Conservation (phyloP, 345 rosid species). For the Ceriops zippeliana region DNA sequence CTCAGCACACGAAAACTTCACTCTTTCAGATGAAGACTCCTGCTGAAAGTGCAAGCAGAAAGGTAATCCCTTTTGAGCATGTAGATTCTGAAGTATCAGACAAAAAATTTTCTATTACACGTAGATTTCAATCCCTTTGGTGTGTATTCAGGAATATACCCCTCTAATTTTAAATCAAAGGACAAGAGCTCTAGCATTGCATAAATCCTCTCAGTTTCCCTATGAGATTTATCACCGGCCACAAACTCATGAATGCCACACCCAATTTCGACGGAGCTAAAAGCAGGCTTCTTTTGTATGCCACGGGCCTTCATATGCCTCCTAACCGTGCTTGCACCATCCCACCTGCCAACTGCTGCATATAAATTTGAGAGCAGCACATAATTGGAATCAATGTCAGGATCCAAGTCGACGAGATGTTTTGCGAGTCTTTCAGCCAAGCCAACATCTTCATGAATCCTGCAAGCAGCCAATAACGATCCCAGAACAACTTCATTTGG, state of each 20-base stretch:
- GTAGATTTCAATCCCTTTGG: neutral
- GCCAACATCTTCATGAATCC: constrained; percentile 41
- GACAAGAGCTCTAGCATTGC: constrained; percentile 47
- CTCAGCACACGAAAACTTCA: too few species aligned
- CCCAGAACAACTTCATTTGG: constrained; percentile 77
- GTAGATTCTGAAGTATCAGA: too few species aligned
- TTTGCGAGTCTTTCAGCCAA: constrained; percentile 57
- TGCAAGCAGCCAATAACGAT: constrained; percentile 72
- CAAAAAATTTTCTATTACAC: too few species aligned
- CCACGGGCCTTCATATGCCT: constrained; percentile 68
- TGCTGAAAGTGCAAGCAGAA: too few species aligned
- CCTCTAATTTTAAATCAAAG: constrained; percentile 31
- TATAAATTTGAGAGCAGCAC: constrained; percentile 70
- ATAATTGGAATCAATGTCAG: constrained; percentile 51
- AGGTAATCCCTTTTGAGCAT: too few species aligned
- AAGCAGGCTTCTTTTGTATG: constrained; percentile 65
- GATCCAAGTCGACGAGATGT: constrained; percentile 44
- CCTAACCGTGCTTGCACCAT: constrained; percentile 63
- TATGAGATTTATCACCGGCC: constrained; percentile 59
- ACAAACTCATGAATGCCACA: constrained; percentile 58
- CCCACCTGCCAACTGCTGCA: constrained; percentile 71
- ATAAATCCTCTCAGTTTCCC: constrained; percentile 36
- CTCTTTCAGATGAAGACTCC: too few species aligned
- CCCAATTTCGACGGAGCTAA: constrained; percentile 65
- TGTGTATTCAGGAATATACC: constrained; percentile 27